Conservation (phyloP, 2,329 filamentous ascomycete genomes). For the Neonectria ditissima region DNA sequence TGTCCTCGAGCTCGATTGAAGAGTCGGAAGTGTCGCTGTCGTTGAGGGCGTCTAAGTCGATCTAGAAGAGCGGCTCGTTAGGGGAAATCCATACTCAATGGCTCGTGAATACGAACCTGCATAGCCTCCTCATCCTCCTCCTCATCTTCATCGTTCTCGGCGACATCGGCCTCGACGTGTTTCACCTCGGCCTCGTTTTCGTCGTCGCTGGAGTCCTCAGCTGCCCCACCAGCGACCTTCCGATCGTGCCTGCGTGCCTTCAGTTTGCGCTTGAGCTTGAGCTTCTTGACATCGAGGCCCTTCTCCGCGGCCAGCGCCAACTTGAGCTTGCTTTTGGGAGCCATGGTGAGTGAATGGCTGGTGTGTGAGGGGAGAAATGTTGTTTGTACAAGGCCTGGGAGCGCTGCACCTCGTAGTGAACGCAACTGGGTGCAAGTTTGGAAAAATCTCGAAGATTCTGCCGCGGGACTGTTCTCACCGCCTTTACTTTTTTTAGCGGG, state of each 20-base stretch:
- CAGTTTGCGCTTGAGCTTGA: constrained; percentile 62
- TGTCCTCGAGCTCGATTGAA: constrained; percentile 81
- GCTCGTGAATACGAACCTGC: constrained; percentile 38
- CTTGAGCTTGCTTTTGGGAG: constrained; percentile 63
- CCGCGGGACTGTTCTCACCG: constrained; percentile 42
- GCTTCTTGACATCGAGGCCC: constrained; percentile 64
- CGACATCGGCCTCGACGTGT: constrained; percentile 52
- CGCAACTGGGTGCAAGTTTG: constrained; percentile 35
- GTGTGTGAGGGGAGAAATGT: constrained; percentile 11
- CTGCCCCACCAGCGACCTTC: constrained; percentile 40
- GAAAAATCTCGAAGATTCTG: constrained; percentile 50
- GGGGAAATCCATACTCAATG: constrained; percentile 2
- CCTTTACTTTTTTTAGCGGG: constrained; percentile 45
- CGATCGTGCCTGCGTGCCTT: constrained; percentile 58
- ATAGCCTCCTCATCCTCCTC: constrained; percentile 52
- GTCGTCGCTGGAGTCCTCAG: constrained; percentile 49
- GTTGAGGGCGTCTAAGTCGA: constrained; percentile 68
- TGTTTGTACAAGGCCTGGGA: constrained; percentile 27
- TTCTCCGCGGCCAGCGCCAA: constrained; percentile 67
- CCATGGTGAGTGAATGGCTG: constrained; percentile 47
- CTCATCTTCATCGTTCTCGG: constrained; percentile 48
- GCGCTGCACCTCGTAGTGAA: constrained; percentile 13
- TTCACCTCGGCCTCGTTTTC: constrained; percentile 48
- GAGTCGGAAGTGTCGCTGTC: constrained; percentile 75
- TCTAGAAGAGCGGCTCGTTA: constrained; percentile 45